A percentile compares a stretch with the other conserved stretches of the same genome.
phyloP scores from a whole-genome alignment of 139 green algal genomes.

The Raphidocelis subcapitata region DNA sequence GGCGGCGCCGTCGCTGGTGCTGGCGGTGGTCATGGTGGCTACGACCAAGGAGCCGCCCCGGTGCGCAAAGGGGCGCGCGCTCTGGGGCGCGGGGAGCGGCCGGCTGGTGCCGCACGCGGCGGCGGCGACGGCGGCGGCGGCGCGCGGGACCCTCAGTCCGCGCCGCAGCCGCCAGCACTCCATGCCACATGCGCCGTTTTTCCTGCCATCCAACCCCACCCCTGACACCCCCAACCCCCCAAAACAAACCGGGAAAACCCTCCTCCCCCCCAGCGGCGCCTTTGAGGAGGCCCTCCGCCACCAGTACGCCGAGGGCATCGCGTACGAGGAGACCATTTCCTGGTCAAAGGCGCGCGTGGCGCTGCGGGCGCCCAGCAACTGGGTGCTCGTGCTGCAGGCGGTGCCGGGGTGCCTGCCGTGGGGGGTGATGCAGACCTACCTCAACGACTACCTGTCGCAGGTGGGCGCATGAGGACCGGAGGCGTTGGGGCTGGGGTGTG shows the following conservation, averaged over 20 bases:
- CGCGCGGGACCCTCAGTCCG: too few species aligned
- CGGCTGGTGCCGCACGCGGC: too few species aligned
- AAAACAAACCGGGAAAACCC: too few species aligned
- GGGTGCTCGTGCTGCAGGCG: constrained; percentile 69
- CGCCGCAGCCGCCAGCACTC: too few species aligned
- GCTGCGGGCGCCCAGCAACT: constrained; percentile 63
- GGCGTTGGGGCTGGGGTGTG: constrained; percentile 12
- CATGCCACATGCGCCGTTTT: too few species aligned
- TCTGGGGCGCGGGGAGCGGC: not conserved
- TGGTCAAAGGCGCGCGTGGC: constrained; percentile 56
- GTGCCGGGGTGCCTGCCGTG: constrained; percentile 75
- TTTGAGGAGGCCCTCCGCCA: constrained; percentile 44
- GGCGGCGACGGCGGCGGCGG: too few species aligned
- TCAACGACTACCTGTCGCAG: constrained; percentile 81
- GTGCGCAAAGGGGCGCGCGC: constrained; percentile 40
- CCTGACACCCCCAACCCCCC: too few species aligned
- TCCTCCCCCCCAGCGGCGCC: not conserved
- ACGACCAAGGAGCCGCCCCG: constrained; percentile 61
- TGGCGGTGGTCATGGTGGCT: constrained; percentile 60
- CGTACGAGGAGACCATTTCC: constrained; percentile 62
- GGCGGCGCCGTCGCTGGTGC: constrained; percentile 50
- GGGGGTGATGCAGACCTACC: constrained; percentile 76
- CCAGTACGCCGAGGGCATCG: constrained; percentile 33
- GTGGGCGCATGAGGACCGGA: constrained; percentile 32
- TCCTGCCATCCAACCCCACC: too few species aligned